A percentile compares a stretch with the other conserved stretches of the same genome.
Conservation (phyloP, 1,139 yeast species). For the Candida sp. region DNA sequence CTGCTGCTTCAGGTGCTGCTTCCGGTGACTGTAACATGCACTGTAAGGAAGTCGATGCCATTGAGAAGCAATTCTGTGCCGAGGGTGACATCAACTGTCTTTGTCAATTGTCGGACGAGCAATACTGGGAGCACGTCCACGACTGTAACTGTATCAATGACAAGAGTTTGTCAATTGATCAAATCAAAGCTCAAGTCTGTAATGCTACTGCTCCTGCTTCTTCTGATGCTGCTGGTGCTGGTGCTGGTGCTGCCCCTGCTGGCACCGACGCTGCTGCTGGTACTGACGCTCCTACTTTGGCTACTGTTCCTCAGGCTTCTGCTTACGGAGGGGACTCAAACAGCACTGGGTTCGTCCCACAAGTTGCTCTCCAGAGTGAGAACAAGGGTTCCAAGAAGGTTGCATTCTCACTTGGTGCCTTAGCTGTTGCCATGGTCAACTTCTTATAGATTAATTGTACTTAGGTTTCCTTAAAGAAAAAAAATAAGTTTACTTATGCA, state of each 20-base stretch:
- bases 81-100: neutral
- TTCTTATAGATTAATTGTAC: neutral
- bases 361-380: conserved; percentile 1
- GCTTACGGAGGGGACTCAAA: neutral
- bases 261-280: neutral
- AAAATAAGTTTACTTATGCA: too few species aligned
- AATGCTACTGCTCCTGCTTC: neutral
- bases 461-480: neutral
- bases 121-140: conserved; percentile 4
- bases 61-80: neutral
- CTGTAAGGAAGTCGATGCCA: conserved; percentile 1
- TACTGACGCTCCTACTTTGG: neutral
- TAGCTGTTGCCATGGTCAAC: neutral
- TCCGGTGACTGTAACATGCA: neutral
- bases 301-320: neutral
- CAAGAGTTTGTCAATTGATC: neutral
- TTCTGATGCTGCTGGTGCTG: too few species aligned
- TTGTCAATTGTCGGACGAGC: neutral
- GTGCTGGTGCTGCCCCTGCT: neutral
- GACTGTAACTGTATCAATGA: conserved; percentile 4
- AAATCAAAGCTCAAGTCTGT: conserved; percentile 3
- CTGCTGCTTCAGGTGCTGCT: neutral
- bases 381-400: conserved; percentile 1
- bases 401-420: neutral
- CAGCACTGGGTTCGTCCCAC: neutral